These are phyloP conservation scores for Diplocarpon rosae DNA, from an alignment of 2,329 filamentous ascomycete genomes.

Conservation along the genomic window DNA sequence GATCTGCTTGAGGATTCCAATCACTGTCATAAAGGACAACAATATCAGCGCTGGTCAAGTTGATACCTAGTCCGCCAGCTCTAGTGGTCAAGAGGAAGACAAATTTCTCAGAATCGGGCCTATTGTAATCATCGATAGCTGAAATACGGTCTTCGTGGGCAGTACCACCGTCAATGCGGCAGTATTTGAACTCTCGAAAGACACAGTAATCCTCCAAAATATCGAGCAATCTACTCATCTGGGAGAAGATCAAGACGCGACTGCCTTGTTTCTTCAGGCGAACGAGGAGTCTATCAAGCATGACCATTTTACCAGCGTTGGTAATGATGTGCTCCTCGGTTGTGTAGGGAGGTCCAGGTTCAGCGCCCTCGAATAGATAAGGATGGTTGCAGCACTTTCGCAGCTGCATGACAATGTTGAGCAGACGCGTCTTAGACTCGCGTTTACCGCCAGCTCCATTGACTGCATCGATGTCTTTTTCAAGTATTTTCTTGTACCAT, in stretches of 20 bases:
- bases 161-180: conserved; percentile 91
- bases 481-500: conserved; percentile 98
- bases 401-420: conserved; percentile 99
- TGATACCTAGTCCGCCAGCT: conserved; percentile 93
- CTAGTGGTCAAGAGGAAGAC: conserved; percentile 91
- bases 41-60: conserved; percentile 88
- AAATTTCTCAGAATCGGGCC: conserved; percentile 88
- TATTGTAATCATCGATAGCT: conserved; percentile 98
- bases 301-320: conserved; percentile 95
- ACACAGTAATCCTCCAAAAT: conserved; percentile 98
- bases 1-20: conserved; percentile 96
- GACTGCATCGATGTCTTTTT: conserved; percentile 98
- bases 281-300: conserved; percentile 82
- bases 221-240: conserved; percentile 95
- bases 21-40: conserved; percentile 96
- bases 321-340: conserved; percentile 91
- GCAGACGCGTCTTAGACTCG: conserved; percentile 89
- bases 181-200: conserved; percentile 90
- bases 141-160: conserved; percentile 96
- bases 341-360: conserved; percentile 93
- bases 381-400: conserved; percentile 98
- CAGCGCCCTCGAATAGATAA: conserved; percentile 93
- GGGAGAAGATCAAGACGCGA: conserved; percentile 95
- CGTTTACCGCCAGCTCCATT: conserved; percentile 94
- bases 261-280: conserved; percentile 80